Evolutionary conservation across 805 yeast species (phyloP).

Genomic region (Zygosaccharomyces bailii): DNA sequence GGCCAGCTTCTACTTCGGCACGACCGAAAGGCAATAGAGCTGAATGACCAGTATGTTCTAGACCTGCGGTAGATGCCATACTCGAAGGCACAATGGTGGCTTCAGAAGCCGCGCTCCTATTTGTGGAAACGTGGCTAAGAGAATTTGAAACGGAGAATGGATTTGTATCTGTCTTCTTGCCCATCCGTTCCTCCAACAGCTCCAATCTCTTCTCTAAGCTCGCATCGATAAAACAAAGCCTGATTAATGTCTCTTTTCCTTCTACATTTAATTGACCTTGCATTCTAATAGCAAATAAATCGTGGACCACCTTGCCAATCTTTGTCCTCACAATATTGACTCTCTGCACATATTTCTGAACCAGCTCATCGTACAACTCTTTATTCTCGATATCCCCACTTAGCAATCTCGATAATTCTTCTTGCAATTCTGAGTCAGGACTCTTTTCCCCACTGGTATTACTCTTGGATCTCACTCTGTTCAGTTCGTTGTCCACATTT

Average conservation of each 20-base stretch:
- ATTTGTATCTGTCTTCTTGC: background rate
- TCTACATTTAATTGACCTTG: slow-evolving; percentile 56
- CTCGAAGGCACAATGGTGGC: slow-evolving; percentile 12
- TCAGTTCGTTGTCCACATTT: slow-evolving; percentile 64
- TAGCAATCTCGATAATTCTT: slow-evolving; percentile 40
- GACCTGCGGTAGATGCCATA: slow-evolving; percentile 25
- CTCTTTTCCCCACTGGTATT: slow-evolving; percentile 23
- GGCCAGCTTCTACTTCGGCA: slow-evolving; percentile 23
- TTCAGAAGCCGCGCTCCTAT: background rate
- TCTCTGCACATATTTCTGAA: slow-evolving; percentile 38
- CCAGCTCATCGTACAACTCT: slow-evolving; percentile 27
- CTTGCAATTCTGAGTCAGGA: slow-evolving; percentile 60
- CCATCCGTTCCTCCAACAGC: slow-evolving; percentile 33
- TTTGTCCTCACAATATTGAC: slow-evolving; percentile 38
- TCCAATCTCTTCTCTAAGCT: slow-evolving; percentile 56
- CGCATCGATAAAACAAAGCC: slow-evolving; percentile 68
- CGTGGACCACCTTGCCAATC: slow-evolving; percentile 49
- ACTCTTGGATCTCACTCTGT: slow-evolving; percentile 17
- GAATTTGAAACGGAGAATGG: background rate
- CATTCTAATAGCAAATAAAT: slow-evolving; percentile 55
- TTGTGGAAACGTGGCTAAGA: background rate
- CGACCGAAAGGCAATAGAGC: slow-evolving; percentile 40
- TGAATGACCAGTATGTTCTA: slow-evolving; percentile 33
- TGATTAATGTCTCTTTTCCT: slow-evolving; percentile 74
- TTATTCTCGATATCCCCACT: slow-evolving; percentile 37